Evolutionary conservation across 2,329 filamentous ascomycete genomes (phyloP).

Genomic region (Trichoderma hamatum): DNA sequence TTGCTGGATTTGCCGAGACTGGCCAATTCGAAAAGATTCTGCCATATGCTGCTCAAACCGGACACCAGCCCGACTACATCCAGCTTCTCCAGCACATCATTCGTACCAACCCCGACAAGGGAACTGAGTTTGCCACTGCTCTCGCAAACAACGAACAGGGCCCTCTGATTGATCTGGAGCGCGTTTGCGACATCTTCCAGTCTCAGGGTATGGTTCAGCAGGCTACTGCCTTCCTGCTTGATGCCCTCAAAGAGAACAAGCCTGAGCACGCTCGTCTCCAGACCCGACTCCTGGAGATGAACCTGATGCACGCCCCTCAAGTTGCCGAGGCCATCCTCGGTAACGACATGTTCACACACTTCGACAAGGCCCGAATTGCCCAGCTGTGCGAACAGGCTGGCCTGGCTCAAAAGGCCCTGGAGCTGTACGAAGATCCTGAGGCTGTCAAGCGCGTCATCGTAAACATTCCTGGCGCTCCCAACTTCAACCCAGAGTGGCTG

Average conservation of each 20-base stretch:
- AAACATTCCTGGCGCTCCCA: constrained; percentile 79
- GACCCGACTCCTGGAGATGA: constrained; percentile 96
- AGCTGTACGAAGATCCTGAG: constrained; percentile 90
- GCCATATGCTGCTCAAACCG: constrained; percentile 80
- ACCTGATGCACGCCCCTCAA: constrained; percentile 92
- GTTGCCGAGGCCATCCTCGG: constrained; percentile 97
- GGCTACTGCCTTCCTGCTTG: constrained; percentile 95
- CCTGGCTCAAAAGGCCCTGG: constrained; percentile 81
- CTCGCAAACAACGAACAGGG: constrained; percentile 88
- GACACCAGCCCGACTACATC: constrained; percentile 95
- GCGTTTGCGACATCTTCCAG: constrained; percentile 96
- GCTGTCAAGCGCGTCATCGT: constrained; percentile 88
- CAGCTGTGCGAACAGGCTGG: constrained; percentile 92
- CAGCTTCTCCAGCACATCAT: constrained; percentile 90
- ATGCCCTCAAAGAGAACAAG: constrained; percentile 92
- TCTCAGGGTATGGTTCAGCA: constrained; percentile 97
- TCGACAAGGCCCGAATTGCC: constrained; percentile 87
- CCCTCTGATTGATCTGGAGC: constrained; percentile 86
- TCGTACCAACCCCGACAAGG: constrained; percentile 88
- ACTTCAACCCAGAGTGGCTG: constrained; percentile 89
- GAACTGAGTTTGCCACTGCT: constrained; percentile 89
- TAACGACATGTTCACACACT: constrained; percentile 98
- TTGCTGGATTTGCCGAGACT: constrained; percentile 91
- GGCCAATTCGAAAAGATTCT: constrained; percentile 97
- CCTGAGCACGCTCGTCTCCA: constrained; percentile 93